Base-by-base conservation (phyloP, 2,329 filamentous ascomycete genomes). In the Alternaria sp. region DNA sequence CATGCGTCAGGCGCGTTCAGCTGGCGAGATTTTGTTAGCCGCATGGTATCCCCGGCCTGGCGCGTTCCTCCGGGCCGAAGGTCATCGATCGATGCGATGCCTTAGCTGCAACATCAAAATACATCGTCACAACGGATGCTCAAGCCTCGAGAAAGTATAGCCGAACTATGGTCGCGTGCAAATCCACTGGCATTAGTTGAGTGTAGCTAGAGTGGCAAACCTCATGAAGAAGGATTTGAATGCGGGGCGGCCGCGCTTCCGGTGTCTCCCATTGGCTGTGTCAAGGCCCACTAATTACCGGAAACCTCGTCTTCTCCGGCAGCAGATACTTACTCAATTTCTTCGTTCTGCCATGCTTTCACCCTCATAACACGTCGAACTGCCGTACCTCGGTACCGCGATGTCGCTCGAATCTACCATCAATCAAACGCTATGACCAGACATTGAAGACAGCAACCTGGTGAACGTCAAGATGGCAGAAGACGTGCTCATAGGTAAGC, bases 11-110 rank as follows among this genome's bases (percentile, higher is more conserved):
- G 41, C 26, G 20, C 38, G 18, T 44, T 24, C 28, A 22, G 22
- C 24, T 24, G 44, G 32, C 20, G 46, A 42, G 48, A 34, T 38
- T 32, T 57, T 44, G 52, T 42, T 54, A 55, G 52, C 32, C 44
- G 44, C 39, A 44, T 34, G 22, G 26, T 48, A 59, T 54, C 44
- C 28, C 39, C 26, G 38, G 54, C 54, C 22, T 43, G 54, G 46
- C 52, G 22, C 14, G 41, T 46, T 51, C 26, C 26, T 43, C 44
- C 51, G 44, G 26, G 44, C 57, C 57, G 57, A 59, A 47, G n/a
- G 30, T 18, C 28, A 44, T 56, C 44, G 57, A 44, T 59, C 51
- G 57, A 43, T 49, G 20, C 28, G 39, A 14, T 44, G 39, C 39
- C 38, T 43, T 30, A 34, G 20, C 30, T 44, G 28, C 46, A 14